phyloP scores from a whole-genome alignment of 2,329 filamentous ascomycete species.

The Cercospora sojina region DNA sequence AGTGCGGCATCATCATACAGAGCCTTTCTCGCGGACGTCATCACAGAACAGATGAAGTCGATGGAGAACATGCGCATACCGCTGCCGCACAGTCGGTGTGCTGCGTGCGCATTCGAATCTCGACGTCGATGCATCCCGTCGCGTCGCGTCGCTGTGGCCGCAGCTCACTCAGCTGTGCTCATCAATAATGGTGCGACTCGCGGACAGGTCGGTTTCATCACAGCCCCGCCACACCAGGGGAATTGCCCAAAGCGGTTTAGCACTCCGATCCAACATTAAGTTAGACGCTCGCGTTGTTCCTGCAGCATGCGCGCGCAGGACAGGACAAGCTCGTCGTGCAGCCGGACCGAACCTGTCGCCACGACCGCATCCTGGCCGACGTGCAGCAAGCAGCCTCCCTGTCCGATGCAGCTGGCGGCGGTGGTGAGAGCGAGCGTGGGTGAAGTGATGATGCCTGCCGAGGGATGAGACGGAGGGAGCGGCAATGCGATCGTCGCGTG shows the following conservation, averaged over 20 bases:
- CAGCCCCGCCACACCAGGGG: neutral
- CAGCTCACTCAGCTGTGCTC: neutral
- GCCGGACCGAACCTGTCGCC: neutral
- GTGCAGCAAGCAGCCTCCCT: neutral
- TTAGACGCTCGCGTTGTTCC: neutral
- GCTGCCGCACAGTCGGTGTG: neutral
- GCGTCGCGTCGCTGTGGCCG: neutral
- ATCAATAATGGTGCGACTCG: neutral
- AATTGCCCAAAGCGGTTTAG: neutral
- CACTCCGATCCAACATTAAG: neutral
- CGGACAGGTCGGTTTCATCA: neutral
- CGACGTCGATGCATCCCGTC: neutral
- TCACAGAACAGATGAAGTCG: neutral
- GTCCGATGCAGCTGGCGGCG: neutral
- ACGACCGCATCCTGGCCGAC: neutral
- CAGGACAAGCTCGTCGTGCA: neutral
- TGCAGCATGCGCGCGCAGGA: neutral
- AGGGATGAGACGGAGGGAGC: neutral
- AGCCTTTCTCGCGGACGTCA: neutral
- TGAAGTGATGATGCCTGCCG: neutral
- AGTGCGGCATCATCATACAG: neutral
- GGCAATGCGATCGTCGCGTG: neutral
- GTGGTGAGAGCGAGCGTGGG: neutral
- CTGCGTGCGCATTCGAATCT: neutral
- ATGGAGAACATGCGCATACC: neutral